Evolutionary conservation across 139 green algal genomes (phyloP), one percentile per base, ranked within the genome.

Genomic region (Auxenochlorella protothecoides): DNA sequence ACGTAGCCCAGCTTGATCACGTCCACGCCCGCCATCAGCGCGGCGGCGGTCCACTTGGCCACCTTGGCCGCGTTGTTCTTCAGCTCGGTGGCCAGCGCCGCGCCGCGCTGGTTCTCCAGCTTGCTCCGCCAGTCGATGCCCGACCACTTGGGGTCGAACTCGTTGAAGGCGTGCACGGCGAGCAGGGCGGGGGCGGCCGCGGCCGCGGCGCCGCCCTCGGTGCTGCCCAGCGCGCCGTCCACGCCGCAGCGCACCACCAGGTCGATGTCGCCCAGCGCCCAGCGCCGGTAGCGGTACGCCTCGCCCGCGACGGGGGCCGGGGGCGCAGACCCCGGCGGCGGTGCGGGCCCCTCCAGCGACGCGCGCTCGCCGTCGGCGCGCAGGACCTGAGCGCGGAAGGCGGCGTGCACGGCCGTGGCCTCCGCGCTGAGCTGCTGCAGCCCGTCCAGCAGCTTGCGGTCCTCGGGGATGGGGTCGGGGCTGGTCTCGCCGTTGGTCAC

Each of bases 61-160:
- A 99, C 82, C 85, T 99, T 99, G 85, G 92, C 92, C 71, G 89
- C 88, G 79, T 99, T 99, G 92, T 99, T 98, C 87, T 96, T 95
- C 62, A 97, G 78, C 83, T 99, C 95, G 6, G 92, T 97, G 8
- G 94, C 93, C 73, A 98, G 85, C 72, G 97, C 90, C 3, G 95
- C 95, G 66, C 95, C 95, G 65, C 92, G 84, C 80, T 99, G 95
- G 65, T 82, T 94, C 80, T 99, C 95, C 54, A 99, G 77, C 80
- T 96, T 96, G 80, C 92, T 85, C 52, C 95, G 82, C 91, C 92
- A 99, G 85, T 98, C 91, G 53, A 97, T 85, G 52, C 85, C 75
- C 59, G 75, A 72, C 75, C 68, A 69, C 70, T 89, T 89, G 67
- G 84, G 74, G 84, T 98, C 93, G 72, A 91, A 97, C 86, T 99